A percentile compares a stretch with the other conserved stretches of the same genome.
These are phyloP conservation scores for Boletus rufocinnamomeus DNA, from an alignment of 768 basidiomycete genomes.

Conservation along the genomic window DNA sequence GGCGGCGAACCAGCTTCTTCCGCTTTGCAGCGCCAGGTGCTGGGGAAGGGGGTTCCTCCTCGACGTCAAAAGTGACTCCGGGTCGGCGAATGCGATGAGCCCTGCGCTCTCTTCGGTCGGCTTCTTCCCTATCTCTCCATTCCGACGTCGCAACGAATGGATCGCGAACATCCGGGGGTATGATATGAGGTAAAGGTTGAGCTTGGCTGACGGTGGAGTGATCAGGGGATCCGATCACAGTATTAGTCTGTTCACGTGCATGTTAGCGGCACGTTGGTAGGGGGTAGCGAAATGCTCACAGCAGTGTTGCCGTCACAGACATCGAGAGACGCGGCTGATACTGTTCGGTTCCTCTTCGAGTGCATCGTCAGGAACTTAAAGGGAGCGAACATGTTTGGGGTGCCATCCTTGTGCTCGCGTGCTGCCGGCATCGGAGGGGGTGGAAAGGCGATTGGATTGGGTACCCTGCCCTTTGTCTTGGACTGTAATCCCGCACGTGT, in stretches of 20 bases:
- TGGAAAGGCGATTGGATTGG: conserved; percentile 32
- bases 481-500: conserved; percentile 16
- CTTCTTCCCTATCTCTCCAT: conserved; percentile 70
- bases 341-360: conserved; percentile 59
- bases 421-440: conserved; percentile 33
- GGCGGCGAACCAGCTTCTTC: conserved; percentile 33
- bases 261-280: not conserved
- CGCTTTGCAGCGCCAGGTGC: conserved; percentile 26
- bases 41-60: conserved; percentile 52
- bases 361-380: conserved; percentile 57
- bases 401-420: conserved; percentile 42
- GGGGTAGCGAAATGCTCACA: conserved; percentile 43
- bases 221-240: conserved; percentile 73
- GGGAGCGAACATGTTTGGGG: conserved; percentile 55
- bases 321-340: conserved; percentile 76
- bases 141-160: conserved; percentile 62
- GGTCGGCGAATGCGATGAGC: conserved; percentile 50
- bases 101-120: conserved; percentile 43
- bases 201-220: conserved; percentile 67
- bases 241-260: conserved; percentile 52
- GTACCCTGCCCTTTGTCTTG: conserved; percentile 20
- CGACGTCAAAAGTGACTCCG: conserved; percentile 67
- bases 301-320: conserved; percentile 75
- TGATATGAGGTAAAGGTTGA: conserved; percentile 41
- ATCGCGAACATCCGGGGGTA: conserved; percentile 63